Evolutionary conservation across 108 stramenopile species (phyloP).

Genomic region (Cyclotella choctawhatcheeana): DNA sequence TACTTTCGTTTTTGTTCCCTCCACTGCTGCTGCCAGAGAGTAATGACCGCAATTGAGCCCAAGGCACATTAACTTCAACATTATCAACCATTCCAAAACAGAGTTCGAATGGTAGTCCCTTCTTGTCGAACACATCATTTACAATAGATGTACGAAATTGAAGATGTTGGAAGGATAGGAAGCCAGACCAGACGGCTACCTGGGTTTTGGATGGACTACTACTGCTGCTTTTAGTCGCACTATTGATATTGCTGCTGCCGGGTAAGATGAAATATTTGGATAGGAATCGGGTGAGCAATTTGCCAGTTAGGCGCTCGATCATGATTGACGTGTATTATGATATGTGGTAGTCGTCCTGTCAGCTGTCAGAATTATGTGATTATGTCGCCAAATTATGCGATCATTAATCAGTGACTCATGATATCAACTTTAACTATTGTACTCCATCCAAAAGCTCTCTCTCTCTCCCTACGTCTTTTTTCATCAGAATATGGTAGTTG

Average conservation of each 20-base stretch:
- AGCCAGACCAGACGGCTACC: conserved; percentile 73
- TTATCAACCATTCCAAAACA: conserved; percentile 47
- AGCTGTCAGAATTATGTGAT: too few relatives aligned
- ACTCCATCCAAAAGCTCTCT: too few relatives aligned
- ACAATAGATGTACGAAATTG: conserved; percentile 53
- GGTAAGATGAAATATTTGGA: conserved; percentile 66
- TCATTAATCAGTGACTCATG: too few relatives aligned
- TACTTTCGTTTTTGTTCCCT: conserved; percentile 1
- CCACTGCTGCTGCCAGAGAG: not conserved
- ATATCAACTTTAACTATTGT: too few relatives aligned
- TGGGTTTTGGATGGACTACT: conserved; percentile 32
- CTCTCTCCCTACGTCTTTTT: too few relatives aligned
- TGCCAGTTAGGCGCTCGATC: conserved; percentile 68
- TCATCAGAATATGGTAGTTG: too few relatives aligned
- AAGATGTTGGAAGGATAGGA: conserved; percentile 55
- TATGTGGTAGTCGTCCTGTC: too few relatives aligned
- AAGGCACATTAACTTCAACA: conserved; percentile 70
- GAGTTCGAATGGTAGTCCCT: conserved; percentile 62
- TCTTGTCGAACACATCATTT: conserved; percentile 43
- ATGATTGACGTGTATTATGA: too few relatives aligned
- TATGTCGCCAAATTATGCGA: too few relatives aligned
- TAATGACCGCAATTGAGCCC: conserved; percentile 54
- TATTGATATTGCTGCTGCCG: not conserved
- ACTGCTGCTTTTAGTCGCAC: conserved; percentile 21
- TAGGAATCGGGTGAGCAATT: conserved; percentile 50